A percentile compares a stretch with the other conserved stretches of the same genome.
phyloP scores from a whole-genome alignment of 2,329 filamentous ascomycete species.

The Paramyrothecium sp. region DNA sequence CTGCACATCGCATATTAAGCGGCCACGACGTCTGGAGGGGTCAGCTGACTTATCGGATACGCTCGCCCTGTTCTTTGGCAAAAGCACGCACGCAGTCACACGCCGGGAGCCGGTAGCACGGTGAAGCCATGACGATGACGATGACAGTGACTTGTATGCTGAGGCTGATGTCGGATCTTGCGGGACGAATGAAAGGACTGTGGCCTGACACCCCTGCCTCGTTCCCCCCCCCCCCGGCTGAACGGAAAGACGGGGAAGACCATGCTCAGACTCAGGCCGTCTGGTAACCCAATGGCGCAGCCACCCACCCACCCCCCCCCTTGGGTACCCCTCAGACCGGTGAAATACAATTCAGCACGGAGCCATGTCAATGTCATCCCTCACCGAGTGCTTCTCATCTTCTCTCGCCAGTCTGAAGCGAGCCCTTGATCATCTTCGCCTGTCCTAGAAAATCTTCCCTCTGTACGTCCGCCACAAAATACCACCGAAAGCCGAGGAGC shows the following conservation, averaged over 20 bases:
- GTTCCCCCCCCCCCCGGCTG: not conserved
- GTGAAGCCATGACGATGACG: not conserved
- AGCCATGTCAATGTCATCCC: conserved; percentile 29
- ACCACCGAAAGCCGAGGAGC: conserved; percentile 17
- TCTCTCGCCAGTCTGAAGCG: conserved; percentile 29
- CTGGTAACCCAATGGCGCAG: not conserved
- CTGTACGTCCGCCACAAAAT: conserved; percentile 17
- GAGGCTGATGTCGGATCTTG: not conserved
- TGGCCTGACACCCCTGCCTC: not conserved
- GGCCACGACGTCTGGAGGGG: not conserved
- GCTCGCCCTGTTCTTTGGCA: not conserved
- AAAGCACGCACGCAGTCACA: not conserved
- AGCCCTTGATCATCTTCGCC: conserved; percentile 27
- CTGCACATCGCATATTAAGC: not conserved
- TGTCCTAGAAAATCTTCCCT: conserved; percentile 20
- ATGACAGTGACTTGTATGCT: not conserved
- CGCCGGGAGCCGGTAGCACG: not conserved
- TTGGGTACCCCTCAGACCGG: conserved; percentile 34
- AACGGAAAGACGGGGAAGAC: not conserved
- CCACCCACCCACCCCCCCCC: not conserved
- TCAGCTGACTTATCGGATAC: not conserved
- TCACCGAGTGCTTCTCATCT: conserved; percentile 38
- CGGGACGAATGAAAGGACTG: not conserved
- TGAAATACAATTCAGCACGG: conserved; percentile 40
- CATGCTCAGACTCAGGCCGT: not conserved